phyloP scores from a whole-genome alignment of 805 yeast genomes.

The Myxozyma nipponensis region DNA sequence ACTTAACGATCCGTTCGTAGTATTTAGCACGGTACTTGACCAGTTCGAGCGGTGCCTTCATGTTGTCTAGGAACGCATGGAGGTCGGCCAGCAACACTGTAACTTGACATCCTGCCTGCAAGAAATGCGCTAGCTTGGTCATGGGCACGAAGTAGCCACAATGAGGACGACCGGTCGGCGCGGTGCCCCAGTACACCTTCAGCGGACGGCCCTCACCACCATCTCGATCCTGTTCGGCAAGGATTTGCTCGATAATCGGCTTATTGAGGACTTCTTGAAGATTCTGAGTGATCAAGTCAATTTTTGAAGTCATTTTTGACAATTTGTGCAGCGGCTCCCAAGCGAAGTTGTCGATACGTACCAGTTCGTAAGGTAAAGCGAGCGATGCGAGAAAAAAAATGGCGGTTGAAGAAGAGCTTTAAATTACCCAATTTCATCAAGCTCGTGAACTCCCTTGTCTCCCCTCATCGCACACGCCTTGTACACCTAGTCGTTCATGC shows the following conservation, averaged over 20 bases:
- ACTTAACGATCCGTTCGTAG: conserved; percentile 78
- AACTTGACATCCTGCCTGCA: conserved; percentile 94
- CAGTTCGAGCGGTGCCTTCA: conserved; percentile 96
- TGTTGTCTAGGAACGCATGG: conserved; percentile 95
- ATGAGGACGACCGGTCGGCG: conserved; percentile 98
- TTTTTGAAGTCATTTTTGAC: too few species aligned
- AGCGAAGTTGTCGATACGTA: too few species aligned
- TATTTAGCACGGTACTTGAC: conserved; percentile 84
- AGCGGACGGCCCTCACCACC: conserved; percentile 77
- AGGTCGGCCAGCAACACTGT: conserved; percentile 88
- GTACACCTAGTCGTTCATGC: too few species aligned
- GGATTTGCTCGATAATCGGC: conserved; percentile 82
- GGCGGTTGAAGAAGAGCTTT: too few species aligned
- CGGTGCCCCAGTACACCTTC: conserved; percentile 97
- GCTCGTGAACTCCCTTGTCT: too few species aligned
- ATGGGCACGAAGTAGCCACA: conserved; percentile 98
- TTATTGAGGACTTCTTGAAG: conserved; percentile 84
- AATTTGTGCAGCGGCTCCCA: too few species aligned
- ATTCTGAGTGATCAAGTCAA: conserved; percentile 71
- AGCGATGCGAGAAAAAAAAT: too few species aligned
- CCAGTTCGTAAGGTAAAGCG: too few species aligned
- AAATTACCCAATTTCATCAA: too few species aligned
- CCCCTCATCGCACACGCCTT: too few species aligned
- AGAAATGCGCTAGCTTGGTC: conserved; percentile 92
- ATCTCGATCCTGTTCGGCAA: conserved; percentile 80